Base-by-base conservation (phyloP, 148 eudicot genomes). In the Fagopyrum esculentum region DNA sequence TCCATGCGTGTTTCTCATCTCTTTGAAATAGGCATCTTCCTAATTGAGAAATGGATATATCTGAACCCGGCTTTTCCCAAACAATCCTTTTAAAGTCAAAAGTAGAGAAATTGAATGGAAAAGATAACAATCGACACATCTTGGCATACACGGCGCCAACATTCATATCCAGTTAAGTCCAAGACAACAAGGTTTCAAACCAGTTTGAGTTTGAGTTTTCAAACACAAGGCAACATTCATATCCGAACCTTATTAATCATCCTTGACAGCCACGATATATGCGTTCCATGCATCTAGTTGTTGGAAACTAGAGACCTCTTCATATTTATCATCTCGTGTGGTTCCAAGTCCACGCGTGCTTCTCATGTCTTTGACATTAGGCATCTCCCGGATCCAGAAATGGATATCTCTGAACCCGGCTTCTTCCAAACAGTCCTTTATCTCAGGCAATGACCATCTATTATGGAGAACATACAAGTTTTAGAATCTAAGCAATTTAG, bases 271-370 rank as follows among this genome's bases (percentile, higher is more conserved):
- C 11, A 94, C 98, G 26, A 94, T 74, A 73, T 94, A 94, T 0
- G 98, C 98, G 59, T 94, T 94, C 98, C 98, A 94, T 60, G 98
- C 92, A 84, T 94, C 97, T 80, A 82, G 89, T 70, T 94, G 98
- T 76, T 83, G 88, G 75, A 94, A 94, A 86, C 90, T 94, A 3
- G 89, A 81, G 69, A 84, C 92, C 80, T 91, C 97, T 87, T 90
- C 93, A 74, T 91, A 94, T 78, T 90, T 91, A 74, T 86, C 83
- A 69, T 94, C 97, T 81, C 84, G 82, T 13, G 90, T 85, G 52
- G 79, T 64, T n/a, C 91, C 93, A 17, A 90, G 87, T 49, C 98
- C 98, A 19, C 85, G 77, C 6, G 79, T 86, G 82, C 80, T 83
- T 80, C 80, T 87, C 40, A 90, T 88, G 60, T 84, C 79, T 49